A percentile compares a stretch with the other conserved stretches of the same genome.
phyloP scores from a whole-genome alignment of 768 basidiomycete species.

The Pleurotus sapidus region DNA sequence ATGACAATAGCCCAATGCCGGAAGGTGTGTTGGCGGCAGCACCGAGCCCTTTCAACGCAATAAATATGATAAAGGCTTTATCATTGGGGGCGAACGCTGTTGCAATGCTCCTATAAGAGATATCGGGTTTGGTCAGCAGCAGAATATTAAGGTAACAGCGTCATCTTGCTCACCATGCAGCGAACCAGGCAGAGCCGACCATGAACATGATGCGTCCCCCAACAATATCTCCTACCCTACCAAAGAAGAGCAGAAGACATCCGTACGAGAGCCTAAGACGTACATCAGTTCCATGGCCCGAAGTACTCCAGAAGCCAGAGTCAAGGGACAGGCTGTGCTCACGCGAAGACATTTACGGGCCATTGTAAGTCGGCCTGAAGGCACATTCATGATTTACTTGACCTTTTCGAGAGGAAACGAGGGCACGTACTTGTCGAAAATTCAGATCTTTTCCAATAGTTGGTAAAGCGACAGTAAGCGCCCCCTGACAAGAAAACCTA shows the following conservation, averaged over 20 bases:
- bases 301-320: too few relatives aligned
- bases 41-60: slow-evolving; percentile 28
- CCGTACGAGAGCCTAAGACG: slow-evolving; percentile 19
- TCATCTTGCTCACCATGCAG: slow-evolving; percentile 19
- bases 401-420: background rate
- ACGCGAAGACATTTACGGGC: slow-evolving; percentile 23
- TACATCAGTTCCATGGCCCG: too few relatives aligned
- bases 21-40: slow-evolving; percentile 32
- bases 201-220: slow-evolving; percentile 25
- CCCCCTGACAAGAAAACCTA: slow-evolving; percentile 22
- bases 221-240: slow-evolving; percentile 21
- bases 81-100: slow-evolving; percentile 25
- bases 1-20: slow-evolving; percentile 21
- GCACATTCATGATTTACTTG: background rate
- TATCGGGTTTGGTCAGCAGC: background rate
- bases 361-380: slow-evolving; percentile 16
- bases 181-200: slow-evolving; percentile 26
- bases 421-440: slow-evolving; percentile 15
- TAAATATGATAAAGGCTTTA: slow-evolving; percentile 25
- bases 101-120: slow-evolving; percentile 21
- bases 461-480: slow-evolving; percentile 22
- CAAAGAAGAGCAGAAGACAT: slow-evolving; percentile 20
- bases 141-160: background rate
- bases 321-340: slow-evolving; percentile 1
- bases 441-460: slow-evolving; percentile 22